phyloP scores from a whole-genome alignment of 2,329 filamentous ascomycete genomes.

The Colletotrichum abscissum region DNA sequence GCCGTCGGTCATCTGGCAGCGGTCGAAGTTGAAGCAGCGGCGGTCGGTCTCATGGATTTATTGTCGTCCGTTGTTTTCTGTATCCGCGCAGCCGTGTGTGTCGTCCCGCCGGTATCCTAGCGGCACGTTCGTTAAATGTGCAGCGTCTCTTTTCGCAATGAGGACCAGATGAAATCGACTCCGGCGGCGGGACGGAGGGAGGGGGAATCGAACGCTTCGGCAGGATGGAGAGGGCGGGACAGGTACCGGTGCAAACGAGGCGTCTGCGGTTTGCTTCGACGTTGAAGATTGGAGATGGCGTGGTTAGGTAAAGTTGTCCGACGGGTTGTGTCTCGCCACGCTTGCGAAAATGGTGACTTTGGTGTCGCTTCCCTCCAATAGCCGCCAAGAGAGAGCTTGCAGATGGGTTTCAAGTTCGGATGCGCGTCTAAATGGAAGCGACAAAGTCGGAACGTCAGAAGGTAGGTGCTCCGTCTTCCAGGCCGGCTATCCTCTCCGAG shows the following conservation, averaged over 20 bases:
- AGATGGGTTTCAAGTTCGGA: slow-evolving; percentile 5
- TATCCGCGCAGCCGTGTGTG: slow-evolving; percentile 10
- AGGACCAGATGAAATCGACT: slow-evolving; percentile 11
- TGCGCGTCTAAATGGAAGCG: not conserved
- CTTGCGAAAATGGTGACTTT: not conserved
- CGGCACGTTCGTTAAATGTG: not conserved
- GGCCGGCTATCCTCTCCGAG: not conserved
- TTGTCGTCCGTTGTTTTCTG: slow-evolving; percentile 9
- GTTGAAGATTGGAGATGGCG: not conserved
- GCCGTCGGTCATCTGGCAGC: slow-evolving; percentile 60
- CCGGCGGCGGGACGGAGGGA: not conserved
- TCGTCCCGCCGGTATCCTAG: slow-evolving; percentile 9
- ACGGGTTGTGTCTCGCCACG: slow-evolving; percentile 2
- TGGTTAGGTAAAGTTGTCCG: slow-evolving; percentile 1
- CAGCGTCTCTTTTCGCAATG: slow-evolving; percentile 9
- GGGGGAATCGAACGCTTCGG: slow-evolving; percentile 11
- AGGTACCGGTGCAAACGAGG: not conserved
- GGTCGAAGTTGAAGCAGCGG: slow-evolving; percentile 31
- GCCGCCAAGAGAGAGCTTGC: slow-evolving; percentile 18
- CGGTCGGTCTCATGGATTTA: slow-evolving; percentile 25
- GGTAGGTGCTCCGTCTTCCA: too few relatives aligned
- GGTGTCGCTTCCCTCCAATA: slow-evolving; percentile 12
- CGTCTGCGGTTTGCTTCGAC: not conserved
- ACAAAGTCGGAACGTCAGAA: not conserved
- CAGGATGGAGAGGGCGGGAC: not conserved